These are phyloP conservation scores for Cladosporium phlei DNA, from an alignment of 2,329 filamentous ascomycete species.

Conservation along the genomic window DNA sequence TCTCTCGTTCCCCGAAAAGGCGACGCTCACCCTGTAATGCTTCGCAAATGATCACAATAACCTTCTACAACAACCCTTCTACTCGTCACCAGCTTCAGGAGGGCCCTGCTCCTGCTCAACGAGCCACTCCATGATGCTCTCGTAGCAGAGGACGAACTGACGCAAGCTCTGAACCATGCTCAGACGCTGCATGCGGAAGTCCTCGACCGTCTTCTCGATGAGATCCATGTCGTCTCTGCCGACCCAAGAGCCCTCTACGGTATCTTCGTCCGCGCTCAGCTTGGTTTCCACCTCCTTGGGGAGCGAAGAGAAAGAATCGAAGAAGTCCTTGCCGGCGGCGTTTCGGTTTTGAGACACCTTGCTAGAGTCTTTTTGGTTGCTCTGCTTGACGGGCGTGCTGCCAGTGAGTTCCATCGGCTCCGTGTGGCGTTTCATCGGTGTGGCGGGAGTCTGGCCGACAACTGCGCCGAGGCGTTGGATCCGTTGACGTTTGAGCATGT, in stretches of 20 bases:
- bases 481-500: constrained; percentile 89
- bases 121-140: constrained; percentile 88
- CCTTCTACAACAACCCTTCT: too few relatives aligned
- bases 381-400: constrained; percentile 7
- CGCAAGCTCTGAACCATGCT: constrained; percentile 96
- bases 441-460: constrained; percentile 16
- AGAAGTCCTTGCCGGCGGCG: constrained; percentile 23
- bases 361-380: not conserved
- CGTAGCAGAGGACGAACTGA: constrained; percentile 95
- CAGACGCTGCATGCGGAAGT: constrained; percentile 80
- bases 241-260: constrained; percentile 56
- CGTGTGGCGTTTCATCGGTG: constrained; percentile 21
- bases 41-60: too few relatives aligned
- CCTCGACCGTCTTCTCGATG: constrained; percentile 80
- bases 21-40: too few relatives aligned
- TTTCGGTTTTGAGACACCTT: not conserved
- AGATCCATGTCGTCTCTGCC: constrained; percentile 67
- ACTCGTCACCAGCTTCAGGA: not conserved
- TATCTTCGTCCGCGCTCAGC: not conserved
- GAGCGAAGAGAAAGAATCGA: constrained; percentile 19
- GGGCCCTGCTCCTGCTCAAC: constrained; percentile 37
- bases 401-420: constrained; percentile 44
- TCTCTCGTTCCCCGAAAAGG: too few relatives aligned
- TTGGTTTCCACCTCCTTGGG: constrained; percentile 25
- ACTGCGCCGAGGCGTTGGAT: constrained; percentile 5